These are phyloP conservation scores for Stevia rebaudiana DNA, from an alignment of 140 eudicot species.

Conservation along the genomic window DNA sequence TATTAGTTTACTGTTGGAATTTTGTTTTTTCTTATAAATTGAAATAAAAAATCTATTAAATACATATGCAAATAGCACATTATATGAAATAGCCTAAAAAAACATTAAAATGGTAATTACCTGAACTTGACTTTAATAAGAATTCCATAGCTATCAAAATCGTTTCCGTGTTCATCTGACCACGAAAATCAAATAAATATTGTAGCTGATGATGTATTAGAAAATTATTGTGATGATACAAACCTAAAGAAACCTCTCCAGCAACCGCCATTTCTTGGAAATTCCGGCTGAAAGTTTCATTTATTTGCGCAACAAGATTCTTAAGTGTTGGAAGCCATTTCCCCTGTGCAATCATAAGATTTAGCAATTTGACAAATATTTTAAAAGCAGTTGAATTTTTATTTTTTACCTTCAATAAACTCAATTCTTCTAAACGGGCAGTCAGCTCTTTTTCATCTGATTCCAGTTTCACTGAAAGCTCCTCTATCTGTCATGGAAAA, in stretches of 20 bases:
- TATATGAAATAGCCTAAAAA: not conserved
- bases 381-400: not conserved
- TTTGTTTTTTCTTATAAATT: not conserved
- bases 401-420: conserved; percentile 50
- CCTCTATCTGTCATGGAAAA: conserved; percentile 54
- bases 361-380: not conserved
- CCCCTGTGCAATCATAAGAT: conserved; percentile 46
- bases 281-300: conserved; percentile 76
- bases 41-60: no score
- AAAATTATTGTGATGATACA: not conserved
- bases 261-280: conserved; percentile 99
- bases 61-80: not conserved
- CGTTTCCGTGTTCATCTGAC: conserved; percentile 73
- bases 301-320: conserved; percentile 69
- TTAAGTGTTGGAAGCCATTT: conserved; percentile 90
- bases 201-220: conserved; percentile 4
- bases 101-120: conserved; percentile 29
- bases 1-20: not conserved
- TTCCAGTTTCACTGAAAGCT: conserved; percentile 49
- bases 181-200: conserved; percentile 24
- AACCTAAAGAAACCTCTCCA: conserved; percentile 90
- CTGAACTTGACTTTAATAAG: conserved; percentile 95
- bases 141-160: conserved; percentile 81
- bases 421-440: conserved; percentile 42
- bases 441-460: conserved; percentile 52